Evolutionary conservation across 305 asterid species (phyloP), one percentile per base, ranked within the genome.

Genomic region (Caryopteris hybrid): DNA sequence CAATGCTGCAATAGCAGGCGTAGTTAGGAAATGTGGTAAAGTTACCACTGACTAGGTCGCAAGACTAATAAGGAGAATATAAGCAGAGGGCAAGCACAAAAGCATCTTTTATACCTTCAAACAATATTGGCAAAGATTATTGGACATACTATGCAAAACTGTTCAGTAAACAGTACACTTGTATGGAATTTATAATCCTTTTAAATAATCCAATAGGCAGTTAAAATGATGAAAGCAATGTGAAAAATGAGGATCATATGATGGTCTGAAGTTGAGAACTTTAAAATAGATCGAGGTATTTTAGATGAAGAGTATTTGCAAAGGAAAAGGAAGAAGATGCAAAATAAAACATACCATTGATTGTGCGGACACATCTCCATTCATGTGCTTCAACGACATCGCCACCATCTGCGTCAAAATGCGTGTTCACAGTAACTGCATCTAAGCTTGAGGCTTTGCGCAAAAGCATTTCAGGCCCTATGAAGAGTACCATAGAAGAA

Each of bases 301-400:
- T 21, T 47, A 36, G 69, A 58, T 65, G 60, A 63, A 58, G 23
- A 63, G 31, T 6, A 7, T 23, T 22, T 50, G 47, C 10, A 29
- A 53, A 42, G 52, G 20, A 8, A n/a, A 50, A 36, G 20, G 52
- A 57, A 60, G 58, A 62, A 66, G 41, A 21, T 64, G 50, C 70
- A 54, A 21, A 61, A 50, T 29, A 14, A 48, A 45, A 46, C 63
- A 62, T 83, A 92, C 99, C 99, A 68, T 86, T 88, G 69, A 83
- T 61, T 21, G 96, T 92, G 62, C 95, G 96, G 54, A 95, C 86
- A 64, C 99, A 95, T 84, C 84, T 92, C 99, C 98, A 95, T 75
- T 89, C 89, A 82, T 88, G 90, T 64, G 83, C 95, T 74, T 95
- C 97, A 57, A 90, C 75, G 53, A 71, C 90, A 83, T 95, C 99